Percentiles rank a stretch among this genome's conserved stretches.
Conservation (phyloP, 2,329 filamentous ascomycete species). For the Botryosphaeria dothidea region DNA sequence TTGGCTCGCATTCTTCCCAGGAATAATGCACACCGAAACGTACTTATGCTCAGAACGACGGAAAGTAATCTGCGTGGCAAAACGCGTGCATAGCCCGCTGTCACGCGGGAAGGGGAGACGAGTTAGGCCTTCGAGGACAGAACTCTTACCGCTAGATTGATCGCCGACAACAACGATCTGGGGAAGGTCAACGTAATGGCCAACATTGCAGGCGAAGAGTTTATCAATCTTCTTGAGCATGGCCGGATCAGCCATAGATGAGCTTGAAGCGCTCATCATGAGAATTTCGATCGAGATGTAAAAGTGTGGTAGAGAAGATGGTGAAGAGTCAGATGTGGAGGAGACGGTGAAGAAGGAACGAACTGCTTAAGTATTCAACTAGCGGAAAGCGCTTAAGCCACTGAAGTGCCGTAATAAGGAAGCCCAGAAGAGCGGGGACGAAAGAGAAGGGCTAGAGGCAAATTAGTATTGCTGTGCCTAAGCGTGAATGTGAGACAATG, state of each 20-base stretch:
- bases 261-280: too few species aligned
- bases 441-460: too few species aligned
- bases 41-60: constrained; percentile 27
- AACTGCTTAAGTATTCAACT: too few species aligned
- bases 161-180: constrained; percentile 83
- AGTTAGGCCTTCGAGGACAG: constrained; percentile 47
- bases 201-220: constrained; percentile 36
- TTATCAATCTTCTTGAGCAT: constrained; percentile 38
- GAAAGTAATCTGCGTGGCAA: constrained; percentile 50
- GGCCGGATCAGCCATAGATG: constrained; percentile 8
- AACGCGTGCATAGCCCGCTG: constrained; percentile 43
- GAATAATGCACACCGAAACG: constrained; percentile 36
- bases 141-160: constrained; percentile 82
- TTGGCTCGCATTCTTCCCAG: constrained; percentile 22
- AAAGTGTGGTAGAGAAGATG: too few species aligned
- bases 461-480: too few species aligned
- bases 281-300: too few species aligned
- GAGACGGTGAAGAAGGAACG: too few species aligned
- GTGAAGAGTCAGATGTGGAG: too few species aligned
- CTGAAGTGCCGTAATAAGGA: too few species aligned
- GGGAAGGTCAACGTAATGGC: constrained; percentile 48
- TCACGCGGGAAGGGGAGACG: constrained; percentile 41
- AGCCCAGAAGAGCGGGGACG: too few species aligned
- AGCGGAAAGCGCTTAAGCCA: too few species aligned
- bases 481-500: too few species aligned